These are phyloP conservation scores for Asclepias syriaca DNA, from an alignment of 257 asterid species.

Conservation along the genomic window DNA sequence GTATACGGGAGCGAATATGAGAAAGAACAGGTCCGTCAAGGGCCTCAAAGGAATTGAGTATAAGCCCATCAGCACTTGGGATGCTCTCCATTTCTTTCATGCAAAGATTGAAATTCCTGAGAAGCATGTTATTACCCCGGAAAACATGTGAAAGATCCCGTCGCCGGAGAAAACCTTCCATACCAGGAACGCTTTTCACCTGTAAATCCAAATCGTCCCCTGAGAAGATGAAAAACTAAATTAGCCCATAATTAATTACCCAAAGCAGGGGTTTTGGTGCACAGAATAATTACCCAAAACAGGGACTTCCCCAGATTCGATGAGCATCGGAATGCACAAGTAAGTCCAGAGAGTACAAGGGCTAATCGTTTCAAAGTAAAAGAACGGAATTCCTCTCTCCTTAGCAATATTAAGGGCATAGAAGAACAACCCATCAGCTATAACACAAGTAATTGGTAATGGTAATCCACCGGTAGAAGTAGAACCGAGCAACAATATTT, in stretches of 20 bases:
- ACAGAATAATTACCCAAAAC: conserved; percentile 9
- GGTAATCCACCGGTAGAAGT: not conserved
- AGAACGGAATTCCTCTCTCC: conserved; percentile 17
- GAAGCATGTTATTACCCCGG: conserved; percentile 5
- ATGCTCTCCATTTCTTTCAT: not conserved
- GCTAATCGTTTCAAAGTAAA: conserved; percentile 16
- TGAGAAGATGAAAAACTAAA: not conserved
- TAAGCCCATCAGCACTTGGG: conserved; percentile 17
- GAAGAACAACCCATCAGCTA: conserved; percentile 13
- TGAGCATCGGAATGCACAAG: conserved; percentile 13
- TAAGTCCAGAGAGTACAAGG: conserved; percentile 13
- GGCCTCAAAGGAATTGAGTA: conserved; percentile 23
- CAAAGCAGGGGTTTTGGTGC: not conserved
- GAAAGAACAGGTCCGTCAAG: conserved; percentile 13
- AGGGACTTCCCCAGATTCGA: conserved; percentile 19
- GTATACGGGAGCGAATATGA: conserved; percentile 1
- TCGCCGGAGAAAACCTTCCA: conserved; percentile 21
- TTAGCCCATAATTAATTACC: conserved; percentile 4
- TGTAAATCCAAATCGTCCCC: conserved; percentile 14
- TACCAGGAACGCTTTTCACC: conserved; percentile 15
- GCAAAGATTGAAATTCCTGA: not conserved
- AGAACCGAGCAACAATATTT: not conserved
- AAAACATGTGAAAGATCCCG: conserved; percentile 24
- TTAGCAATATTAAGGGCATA: conserved; percentile 11
- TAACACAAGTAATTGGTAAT: conserved; percentile 10